Conservation (phyloP, 129 eudicot genomes). For the Ambrosia trifida region DNA sequence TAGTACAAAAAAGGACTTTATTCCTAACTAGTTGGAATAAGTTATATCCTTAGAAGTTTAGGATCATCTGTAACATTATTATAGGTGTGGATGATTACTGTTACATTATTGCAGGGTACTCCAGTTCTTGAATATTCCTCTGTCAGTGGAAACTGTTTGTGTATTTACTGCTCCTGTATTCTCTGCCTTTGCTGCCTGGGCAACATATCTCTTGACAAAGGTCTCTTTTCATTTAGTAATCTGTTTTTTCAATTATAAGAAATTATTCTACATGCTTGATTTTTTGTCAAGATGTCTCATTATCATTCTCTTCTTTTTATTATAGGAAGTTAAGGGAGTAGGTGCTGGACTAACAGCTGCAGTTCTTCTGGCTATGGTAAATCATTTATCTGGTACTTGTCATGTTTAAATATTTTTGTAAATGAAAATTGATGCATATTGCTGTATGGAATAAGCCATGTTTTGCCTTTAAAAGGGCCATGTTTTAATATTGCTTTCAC, state of each 20-base stretch:
- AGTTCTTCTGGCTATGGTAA: conserved; percentile 92
- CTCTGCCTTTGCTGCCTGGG: conserved; percentile 98
- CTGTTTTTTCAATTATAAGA: not conserved
- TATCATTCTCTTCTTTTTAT: conserved; percentile 18
- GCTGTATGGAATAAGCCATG: conserved; percentile 3
- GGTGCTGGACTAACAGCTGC: conserved; percentile 99
- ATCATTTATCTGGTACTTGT: conserved; percentile 21
- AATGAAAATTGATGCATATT: not conserved
- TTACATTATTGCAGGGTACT: conserved; percentile 36
- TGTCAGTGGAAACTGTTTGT: conserved; percentile 97
- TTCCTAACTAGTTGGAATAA: not conserved
- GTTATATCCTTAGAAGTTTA: not conserved
- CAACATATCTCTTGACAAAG: conserved; percentile 88
- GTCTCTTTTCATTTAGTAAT: conserved; percentile 38
- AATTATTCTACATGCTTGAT: not conserved
- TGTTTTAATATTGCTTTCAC: not conserved
- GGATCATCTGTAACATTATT: conserved; percentile 3
- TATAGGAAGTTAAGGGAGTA: conserved; percentile 88
- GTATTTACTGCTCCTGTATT: conserved; percentile 96
- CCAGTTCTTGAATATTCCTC: conserved; percentile 83
- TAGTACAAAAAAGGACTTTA: not conserved
- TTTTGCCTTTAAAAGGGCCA: not conserved
- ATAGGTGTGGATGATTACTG: not conserved
- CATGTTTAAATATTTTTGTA: conserved; percentile 3
- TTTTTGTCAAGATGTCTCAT: conserved; percentile 1